Evolutionary conservation across 2,329 filamentous ascomycete species (phyloP), one percentile per base, ranked within the genome.

Genomic region (Ophiosphaerella herpotricha): DNA sequence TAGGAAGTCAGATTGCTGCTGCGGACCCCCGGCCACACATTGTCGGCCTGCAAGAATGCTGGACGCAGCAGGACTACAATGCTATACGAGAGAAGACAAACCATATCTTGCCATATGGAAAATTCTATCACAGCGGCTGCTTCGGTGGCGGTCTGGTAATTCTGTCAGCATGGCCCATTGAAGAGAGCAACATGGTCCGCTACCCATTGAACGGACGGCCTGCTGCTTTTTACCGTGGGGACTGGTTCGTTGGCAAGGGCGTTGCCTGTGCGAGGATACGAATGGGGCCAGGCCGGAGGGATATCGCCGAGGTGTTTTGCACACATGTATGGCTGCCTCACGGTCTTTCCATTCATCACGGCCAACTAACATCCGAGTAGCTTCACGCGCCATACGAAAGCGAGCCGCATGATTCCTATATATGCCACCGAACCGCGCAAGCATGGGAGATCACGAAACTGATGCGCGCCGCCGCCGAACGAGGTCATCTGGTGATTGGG

Each of bases 191-290:
- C 65, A 96, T 97, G 91, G 82, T 85, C 60, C 81, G 80, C 3
- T 99, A 97, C 70, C 85, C 91, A n/a, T 81, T 99, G 45, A 97
- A 96, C 72, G 94, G 94, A 14, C 84, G 93, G 14, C 94, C 94
- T 5, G 93, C 91, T 8, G 93, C 93, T 4, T 96, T 97, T 75
- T 97, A 88, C 76, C 82, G 93, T 52, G 94, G 94, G 9, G 93
- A 97, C 73, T 97, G 93, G 91, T 97, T 86, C 68, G 92, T 97
- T 8, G 94, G 94, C 0, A 97, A 97, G 72, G 94, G 94, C 13
- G 86, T 97, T 36, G 94, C 93, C 6, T 88, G 84, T 67, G 93
- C 93, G 2, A 83, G 83, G 55, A 88, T 97, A 60, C 80, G 89
- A 4, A 87, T 88, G 59, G 90, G 90, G 0, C 77, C 82, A 0